phyloP scores from a whole-genome alignment of 805 yeast species.

The Yarrowia bubula region DNA sequence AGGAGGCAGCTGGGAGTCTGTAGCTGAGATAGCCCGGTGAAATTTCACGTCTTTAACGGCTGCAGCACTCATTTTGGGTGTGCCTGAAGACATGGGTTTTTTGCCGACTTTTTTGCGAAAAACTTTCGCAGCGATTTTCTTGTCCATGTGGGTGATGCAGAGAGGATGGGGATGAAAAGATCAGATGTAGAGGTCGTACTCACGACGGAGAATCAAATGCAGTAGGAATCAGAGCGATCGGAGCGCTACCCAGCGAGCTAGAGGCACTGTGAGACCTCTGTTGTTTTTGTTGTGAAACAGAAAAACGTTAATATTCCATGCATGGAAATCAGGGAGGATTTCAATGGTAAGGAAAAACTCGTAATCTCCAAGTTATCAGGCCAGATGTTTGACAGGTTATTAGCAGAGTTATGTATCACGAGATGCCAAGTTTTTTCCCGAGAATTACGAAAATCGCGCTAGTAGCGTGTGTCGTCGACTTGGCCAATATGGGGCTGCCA shows the following conservation, averaged over 20 bases:
- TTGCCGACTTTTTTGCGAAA: background rate
- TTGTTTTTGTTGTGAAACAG: too few species aligned
- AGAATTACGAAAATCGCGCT: too few species aligned
- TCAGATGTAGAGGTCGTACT: background rate
- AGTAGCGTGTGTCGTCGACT: too few species aligned
- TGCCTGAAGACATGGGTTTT: background rate
- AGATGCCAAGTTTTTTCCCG: too few species aligned
- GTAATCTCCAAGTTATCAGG: too few species aligned
- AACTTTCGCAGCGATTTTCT: constrained; percentile 4
- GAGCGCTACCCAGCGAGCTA: too few species aligned
- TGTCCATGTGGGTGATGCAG: background rate
- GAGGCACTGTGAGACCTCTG: too few species aligned
- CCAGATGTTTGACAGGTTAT: too few species aligned
- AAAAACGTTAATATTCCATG: background rate
- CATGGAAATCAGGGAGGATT: too few species aligned
- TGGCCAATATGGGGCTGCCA: too few species aligned
- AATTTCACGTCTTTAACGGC: constrained; percentile 9
- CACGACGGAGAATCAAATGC: background rate
- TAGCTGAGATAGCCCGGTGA: background rate
- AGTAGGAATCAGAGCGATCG: background rate
- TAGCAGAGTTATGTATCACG: too few species aligned
- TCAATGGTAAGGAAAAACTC: too few species aligned
- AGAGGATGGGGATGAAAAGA: background rate
- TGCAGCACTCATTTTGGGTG: background rate
- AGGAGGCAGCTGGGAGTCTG: background rate